These are phyloP conservation scores for Suillus alpinus DNA, from an alignment of 768 basidiomycete genomes.

Conservation along the genomic window DNA sequence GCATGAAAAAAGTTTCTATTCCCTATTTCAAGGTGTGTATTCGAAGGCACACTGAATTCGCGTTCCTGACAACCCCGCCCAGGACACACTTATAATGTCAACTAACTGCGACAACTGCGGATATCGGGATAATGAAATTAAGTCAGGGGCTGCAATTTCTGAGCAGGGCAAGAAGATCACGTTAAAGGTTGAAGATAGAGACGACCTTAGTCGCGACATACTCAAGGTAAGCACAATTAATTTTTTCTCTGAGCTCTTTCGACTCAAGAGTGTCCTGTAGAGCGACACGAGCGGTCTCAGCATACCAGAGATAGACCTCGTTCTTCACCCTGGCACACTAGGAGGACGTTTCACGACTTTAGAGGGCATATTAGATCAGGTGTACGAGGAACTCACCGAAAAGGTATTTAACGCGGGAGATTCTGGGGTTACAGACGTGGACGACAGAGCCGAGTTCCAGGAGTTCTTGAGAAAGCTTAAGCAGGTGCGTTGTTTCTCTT, in stretches of 20 bases:
- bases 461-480: slow-evolving; percentile 76
- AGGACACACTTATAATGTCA: slow-evolving; percentile 98
- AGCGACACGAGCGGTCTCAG: slow-evolving; percentile 90
- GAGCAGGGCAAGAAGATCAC: slow-evolving; percentile 83
- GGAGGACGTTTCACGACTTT: slow-evolving; percentile 97
- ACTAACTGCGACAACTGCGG: slow-evolving; percentile 95
- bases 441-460: slow-evolving; percentile 61
- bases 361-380: slow-evolving; percentile 90
- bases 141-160: slow-evolving; percentile 89
- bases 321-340: slow-evolving; percentile 87
- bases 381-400: slow-evolving; percentile 91
- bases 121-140: slow-evolving; percentile 97
- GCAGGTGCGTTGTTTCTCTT: slow-evolving; percentile 42
- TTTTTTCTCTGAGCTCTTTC: neutral
- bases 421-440: slow-evolving; percentile 37
- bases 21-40: slow-evolving; percentile 88
- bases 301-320: slow-evolving; percentile 94
- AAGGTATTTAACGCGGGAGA: slow-evolving; percentile 83
- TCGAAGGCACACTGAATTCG: neutral
- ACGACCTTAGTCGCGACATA: slow-evolving; percentile 91
- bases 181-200: slow-evolving; percentile 86
- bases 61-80: neutral
- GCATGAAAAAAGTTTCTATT: slow-evolving; percentile 95
- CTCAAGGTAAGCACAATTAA: slow-evolving; percentile 64
- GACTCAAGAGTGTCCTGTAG: slow-evolving; percentile 37